phyloP scores from a whole-genome alignment of 768 basidiomycete genomes.

The Suillus lakei region DNA sequence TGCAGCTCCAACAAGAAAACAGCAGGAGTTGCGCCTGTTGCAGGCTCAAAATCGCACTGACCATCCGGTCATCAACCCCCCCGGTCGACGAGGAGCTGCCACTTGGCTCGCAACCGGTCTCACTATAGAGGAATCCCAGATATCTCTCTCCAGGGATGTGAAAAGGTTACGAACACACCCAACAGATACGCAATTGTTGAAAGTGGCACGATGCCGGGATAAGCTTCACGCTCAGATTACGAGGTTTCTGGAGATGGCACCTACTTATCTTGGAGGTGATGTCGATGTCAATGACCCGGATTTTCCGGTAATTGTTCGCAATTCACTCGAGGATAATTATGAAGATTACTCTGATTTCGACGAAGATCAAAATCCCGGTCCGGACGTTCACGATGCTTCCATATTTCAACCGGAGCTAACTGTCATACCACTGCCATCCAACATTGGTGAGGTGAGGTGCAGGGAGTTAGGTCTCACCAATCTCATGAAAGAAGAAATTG shows the following conservation, averaged over 20 bases:
- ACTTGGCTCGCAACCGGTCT: slow-evolving; percentile 9
- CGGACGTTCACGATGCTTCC: not conserved
- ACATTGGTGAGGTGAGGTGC: not conserved
- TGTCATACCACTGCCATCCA: slow-evolving; percentile 5
- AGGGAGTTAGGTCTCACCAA: not conserved
- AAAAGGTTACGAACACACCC: not conserved
- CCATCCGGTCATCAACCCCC: not conserved
- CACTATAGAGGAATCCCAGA: not conserved
- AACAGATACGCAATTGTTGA: slow-evolving; percentile 2
- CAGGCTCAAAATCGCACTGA: not conserved
- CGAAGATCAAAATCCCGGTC: not conserved
- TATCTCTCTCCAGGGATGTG: not conserved
- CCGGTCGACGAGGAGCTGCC: not conserved
- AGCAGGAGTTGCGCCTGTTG: not conserved
- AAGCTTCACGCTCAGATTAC: not conserved
- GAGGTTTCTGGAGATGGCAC: not conserved
- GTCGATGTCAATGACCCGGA: not conserved
- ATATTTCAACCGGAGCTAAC: not conserved
- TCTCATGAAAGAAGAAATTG: slow-evolving; percentile 13
- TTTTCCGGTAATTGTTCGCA: not conserved
- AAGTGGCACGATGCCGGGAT: not conserved
- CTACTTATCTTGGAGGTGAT: not conserved
- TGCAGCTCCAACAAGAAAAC: not conserved
- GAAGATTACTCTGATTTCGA: not conserved
- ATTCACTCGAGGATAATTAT: not conserved